phyloP scores from a whole-genome alignment of 129 eudicot species.

The Artemisia tridentata region DNA sequence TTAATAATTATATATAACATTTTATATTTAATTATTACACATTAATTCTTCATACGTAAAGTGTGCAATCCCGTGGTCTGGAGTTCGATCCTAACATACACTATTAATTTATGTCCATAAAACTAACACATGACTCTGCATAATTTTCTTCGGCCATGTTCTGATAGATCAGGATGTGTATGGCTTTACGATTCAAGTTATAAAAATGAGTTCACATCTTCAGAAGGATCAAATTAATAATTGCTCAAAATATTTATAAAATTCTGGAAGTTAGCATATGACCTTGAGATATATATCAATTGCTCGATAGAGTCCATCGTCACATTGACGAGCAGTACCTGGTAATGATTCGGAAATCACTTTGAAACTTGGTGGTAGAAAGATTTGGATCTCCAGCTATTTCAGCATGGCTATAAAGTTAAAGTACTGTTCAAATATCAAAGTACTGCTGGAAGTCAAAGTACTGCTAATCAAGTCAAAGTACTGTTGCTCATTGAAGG shows the following conservation, averaged over 20 bases:
- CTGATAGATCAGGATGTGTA: slow-evolving; percentile 64
- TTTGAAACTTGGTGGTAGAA: slow-evolving; percentile 55
- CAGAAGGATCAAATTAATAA: neutral
- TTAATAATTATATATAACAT: too few species aligned
- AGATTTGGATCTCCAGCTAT: slow-evolving; percentile 73
- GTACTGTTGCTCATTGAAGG: too few species aligned
- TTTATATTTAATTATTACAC: too few species aligned
- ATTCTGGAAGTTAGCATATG: neutral
- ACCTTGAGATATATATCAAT: slow-evolving; percentile 86
- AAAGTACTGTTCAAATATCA: too few species aligned
- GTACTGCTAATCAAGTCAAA: too few species aligned
- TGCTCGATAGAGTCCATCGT: slow-evolving; percentile 86
- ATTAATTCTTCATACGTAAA: too few species aligned
- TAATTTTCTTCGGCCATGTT: slow-evolving; percentile 69
- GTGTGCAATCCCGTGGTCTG: too few species aligned
- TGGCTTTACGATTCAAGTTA: slow-evolving; percentile 9
- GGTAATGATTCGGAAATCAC: slow-evolving; percentile 73
- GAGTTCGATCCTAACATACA: too few species aligned
- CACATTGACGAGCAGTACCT: slow-evolving; percentile 55
- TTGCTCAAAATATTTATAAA: too few species aligned
- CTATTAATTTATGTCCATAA: too few species aligned
- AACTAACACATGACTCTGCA: slow-evolving; percentile 78
- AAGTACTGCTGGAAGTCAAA: too few species aligned
- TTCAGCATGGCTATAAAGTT: too few species aligned
- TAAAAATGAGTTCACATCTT: neutral